Base-by-base conservation (phyloP, 2,329 filamentous ascomycete genomes). In the Lojkania enalia region DNA sequence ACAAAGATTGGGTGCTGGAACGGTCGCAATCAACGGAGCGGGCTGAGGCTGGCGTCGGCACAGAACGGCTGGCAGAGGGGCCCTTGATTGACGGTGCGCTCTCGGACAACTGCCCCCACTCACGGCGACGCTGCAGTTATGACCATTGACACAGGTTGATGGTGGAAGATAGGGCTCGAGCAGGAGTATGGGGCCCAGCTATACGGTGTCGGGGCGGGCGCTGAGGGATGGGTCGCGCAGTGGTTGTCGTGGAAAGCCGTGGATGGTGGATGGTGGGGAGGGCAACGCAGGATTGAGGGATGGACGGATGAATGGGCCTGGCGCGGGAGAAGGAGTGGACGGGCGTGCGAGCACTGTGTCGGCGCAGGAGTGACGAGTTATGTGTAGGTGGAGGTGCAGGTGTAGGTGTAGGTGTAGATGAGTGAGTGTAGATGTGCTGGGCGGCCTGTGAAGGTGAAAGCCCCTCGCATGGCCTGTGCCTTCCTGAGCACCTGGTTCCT, bases 101-200 rank as follows among this genome's bases (percentile, higher is more conserved):
- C 9, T 9, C 25, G 25, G 25, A 27, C 25, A n/a, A 20, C 19
- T 36, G 11, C 33, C 33, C 54, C 52, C 50, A 46, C 52, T 55
- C 39, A 52, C 48, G 39, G 19, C 46, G 20, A 49, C 40, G 35
- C 44, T 48, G 51, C 39, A 35, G 45, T 13, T 20, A 32, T 41
- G 20, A 48, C 47, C 52, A 55, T 57, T 35, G 42, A 48, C 36
- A 20, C n/a, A 9, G 20, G 15, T 14, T 36, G 19, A 18, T 12
- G 20, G 16, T 23, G 15, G 3, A 11, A 33, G 7, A 11, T 33
- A 21, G n/a, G 16, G n/a, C n/a, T n/a, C n/a, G n/a, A n/a, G n/a
- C n/a, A n/a, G n/a, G n/a, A n/a, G n/a, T n/a, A n/a, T n/a, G n/a
- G n/a, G 13, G 19, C 18, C 9, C 9, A 18, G 16, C 23, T 27